Conservation (phyloP, 2,329 filamentous ascomycete genomes). For the Ceratocystis variospora region DNA sequence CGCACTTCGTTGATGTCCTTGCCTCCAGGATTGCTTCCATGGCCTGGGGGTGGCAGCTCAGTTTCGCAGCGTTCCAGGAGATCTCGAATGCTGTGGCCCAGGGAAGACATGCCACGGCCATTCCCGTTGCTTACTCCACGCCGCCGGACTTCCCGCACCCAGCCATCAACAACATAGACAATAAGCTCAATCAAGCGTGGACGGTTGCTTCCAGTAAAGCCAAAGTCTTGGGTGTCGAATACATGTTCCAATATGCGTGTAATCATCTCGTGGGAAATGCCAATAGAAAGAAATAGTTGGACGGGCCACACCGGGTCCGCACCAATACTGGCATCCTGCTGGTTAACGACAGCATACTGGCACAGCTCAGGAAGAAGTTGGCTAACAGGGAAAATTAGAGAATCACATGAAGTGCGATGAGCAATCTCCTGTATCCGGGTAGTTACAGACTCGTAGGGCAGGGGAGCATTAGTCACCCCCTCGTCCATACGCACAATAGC, state of each 20-base stretch:
- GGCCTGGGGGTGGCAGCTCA: conserved; percentile 29
- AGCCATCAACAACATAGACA: conserved; percentile 34
- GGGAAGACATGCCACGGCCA: conserved; percentile 19
- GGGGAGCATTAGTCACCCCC: conserved; percentile 27
- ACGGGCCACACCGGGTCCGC: conserved; percentile 46
- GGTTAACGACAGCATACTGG: conserved; percentile 44
- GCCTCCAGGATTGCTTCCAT: conserved; percentile 34
- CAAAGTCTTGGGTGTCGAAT: conserved; percentile 45
- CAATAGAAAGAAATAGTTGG: conserved; percentile 41
- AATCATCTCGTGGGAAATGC: conserved; percentile 43
- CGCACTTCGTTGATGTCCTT: conserved; percentile 33
- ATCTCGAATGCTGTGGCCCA: conserved; percentile 35
- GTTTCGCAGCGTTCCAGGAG: conserved; percentile 38
- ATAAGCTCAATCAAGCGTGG: conserved; percentile 43
- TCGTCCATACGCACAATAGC: conserved; percentile 29
- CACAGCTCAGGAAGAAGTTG: conserved; percentile 49
- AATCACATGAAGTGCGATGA: conserved; percentile 49
- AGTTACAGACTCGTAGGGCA: conserved; percentile 59
- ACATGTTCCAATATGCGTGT: conserved; percentile 42
- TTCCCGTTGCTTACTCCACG: conserved; percentile 28
- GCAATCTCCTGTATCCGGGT: conserved; percentile 50
- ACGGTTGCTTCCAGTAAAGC: conserved; percentile 39
- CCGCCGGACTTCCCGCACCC: conserved; percentile 37
- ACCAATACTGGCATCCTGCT: conserved; percentile 44
- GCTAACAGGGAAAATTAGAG: conserved; percentile 51